Conservation (phyloP, 352 stramenopile genomes). For the Pythium phragmiticola region DNA sequence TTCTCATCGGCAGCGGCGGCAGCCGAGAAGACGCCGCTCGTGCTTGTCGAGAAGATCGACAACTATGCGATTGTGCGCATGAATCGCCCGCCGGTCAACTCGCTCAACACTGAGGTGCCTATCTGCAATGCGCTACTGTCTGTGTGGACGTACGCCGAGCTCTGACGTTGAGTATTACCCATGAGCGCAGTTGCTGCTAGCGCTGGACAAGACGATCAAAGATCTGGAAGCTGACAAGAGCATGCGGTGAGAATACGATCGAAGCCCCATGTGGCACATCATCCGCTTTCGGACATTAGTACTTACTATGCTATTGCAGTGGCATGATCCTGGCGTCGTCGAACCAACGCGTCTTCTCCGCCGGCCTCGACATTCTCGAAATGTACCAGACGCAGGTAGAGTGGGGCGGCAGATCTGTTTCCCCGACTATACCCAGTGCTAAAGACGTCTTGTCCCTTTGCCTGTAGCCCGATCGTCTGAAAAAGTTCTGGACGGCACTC, state of each 20-base stretch:
- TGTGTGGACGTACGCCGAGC: no score
- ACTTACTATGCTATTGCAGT: conserved; percentile 24
- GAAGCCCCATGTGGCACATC: not conserved
- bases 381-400: conserved; percentile 85
- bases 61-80: conserved; percentile 79
- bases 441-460: no score
- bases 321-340: conserved; percentile 78
- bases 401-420: no score
- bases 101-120: conserved; percentile 64
- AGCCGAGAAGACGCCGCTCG: conserved; percentile 37
- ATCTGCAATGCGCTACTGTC: not conserved
- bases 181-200: conserved; percentile 52
- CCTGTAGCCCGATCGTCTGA: conserved; percentile 39
- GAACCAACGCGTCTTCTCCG: conserved; percentile 87
- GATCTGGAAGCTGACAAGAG: conserved; percentile 73
- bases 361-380: conserved; percentile 92
- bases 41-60: conserved; percentile 71
- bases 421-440: no score
- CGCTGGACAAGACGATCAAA: conserved; percentile 68
- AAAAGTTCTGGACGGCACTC: conserved; percentile 90
- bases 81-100: conserved; percentile 81
- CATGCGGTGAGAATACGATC: conserved; percentile 41
- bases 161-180: not conserved
- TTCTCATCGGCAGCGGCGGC: conserved; percentile 19
- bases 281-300: not conserved